Base-by-base conservation (phyloP, 2,329 filamentous ascomycete genomes). In the Thermothelomyces thermophilus region DNA sequence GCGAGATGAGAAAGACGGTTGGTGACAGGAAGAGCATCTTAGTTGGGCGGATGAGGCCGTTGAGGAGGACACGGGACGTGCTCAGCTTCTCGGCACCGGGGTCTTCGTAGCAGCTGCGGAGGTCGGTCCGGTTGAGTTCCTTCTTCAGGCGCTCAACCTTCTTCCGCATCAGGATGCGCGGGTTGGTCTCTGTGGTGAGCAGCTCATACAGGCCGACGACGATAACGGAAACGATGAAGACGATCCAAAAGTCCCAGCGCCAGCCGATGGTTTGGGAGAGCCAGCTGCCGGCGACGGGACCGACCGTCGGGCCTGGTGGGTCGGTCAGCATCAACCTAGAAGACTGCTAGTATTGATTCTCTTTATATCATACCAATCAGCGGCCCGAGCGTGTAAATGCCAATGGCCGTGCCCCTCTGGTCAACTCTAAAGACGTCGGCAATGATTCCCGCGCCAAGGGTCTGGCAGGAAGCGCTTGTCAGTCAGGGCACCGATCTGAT, bases 391-490 rank as follows among this genome's bases (percentile, higher is more conserved):
- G 74, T 70, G 67, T 76, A 80, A 16, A 75, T 64, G 1, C 74
- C 72, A 51, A 77, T 71, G 39, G 75, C 73, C 17, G 66, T 64
- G 14, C 76, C 70, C 48, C 75, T 67, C 58, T 72, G 61, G 51
- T 71, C 67, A 28, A 73, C 61, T 13, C 68, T 69, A 58, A 78
- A 73, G n/a, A 79, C 59, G 57, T 82, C 79, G 5, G 73, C 70
- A 47, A 79, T 77, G 31, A 79, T 70, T 7, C 72, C 77, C 2
- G 75, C 76, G 20, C 74, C 77, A 17, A 80, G 64, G 41, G 80
- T 74, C 56, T 60, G 3, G 39, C n/a, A 8, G n/a, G 5, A 22
- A 40, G 14, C 36, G 14, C 9, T 2, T 10, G 2, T 31, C 30
- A 31, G 14, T 2, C 30, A 2, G 30, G 30, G 30, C 9, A 31